Conservation (phyloP, 768 basidiomycete species). For the Leccinum aurantiacum region DNA sequence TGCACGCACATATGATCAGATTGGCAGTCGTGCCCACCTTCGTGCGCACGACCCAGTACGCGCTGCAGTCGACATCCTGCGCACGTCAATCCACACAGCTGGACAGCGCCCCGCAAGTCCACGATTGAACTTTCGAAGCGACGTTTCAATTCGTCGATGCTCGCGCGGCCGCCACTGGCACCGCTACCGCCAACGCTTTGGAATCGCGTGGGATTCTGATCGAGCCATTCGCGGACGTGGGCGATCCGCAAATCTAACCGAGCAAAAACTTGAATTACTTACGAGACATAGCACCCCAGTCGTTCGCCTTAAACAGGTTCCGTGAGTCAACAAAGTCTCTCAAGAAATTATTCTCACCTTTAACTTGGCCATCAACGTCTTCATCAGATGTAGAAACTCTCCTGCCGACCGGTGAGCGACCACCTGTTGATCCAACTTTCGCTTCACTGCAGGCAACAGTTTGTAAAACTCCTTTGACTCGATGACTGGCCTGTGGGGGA, state of each 20-base stretch:
- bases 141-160: conserved; percentile 46
- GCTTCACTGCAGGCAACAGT: conserved; percentile 49
- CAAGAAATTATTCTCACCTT: conserved; percentile 39
- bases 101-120: conserved; percentile 45
- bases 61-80: conserved; percentile 49
- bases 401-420: conserved; percentile 51
- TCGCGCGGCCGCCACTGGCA: conserved; percentile 32
- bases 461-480: conserved; percentile 60
- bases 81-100: conserved; percentile 53
- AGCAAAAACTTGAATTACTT: neutral
- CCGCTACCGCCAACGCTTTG: conserved; percentile 16
- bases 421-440: conserved; percentile 46
- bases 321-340: neutral
- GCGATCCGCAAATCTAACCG: conserved; percentile 39
- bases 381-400: conserved; percentile 55
- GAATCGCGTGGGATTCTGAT: conserved; percentile 49
- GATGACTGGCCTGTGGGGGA: conserved; percentile 48
- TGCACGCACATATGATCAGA: conserved; percentile 49
- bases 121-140: conserved; percentile 43
- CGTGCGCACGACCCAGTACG: conserved; percentile 46
- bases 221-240: conserved; percentile 53
- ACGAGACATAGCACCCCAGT: conserved; percentile 68
- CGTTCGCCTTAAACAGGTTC: conserved; percentile 46
- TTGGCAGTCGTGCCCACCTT: conserved; percentile 47
- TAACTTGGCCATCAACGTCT: conserved; percentile 66